phyloP scores from a whole-genome alignment of 441 rosid species.

The Pelargonium australe region DNA sequence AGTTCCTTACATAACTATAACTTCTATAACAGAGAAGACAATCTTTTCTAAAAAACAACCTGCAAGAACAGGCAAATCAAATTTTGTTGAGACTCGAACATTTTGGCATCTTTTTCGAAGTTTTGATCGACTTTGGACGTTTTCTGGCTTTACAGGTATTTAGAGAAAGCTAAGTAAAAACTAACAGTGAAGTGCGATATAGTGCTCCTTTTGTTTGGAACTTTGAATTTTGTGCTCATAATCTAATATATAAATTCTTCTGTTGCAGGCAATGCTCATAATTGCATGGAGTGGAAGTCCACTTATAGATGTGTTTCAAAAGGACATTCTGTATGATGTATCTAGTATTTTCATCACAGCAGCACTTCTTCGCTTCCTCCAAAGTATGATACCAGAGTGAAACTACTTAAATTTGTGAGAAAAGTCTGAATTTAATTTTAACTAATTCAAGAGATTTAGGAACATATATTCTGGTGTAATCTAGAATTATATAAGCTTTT shows the following conservation, averaged over 20 bases:
- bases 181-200: neutral
- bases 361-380: too few species aligned
- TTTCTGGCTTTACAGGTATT: slow-evolving; percentile 89
- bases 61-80: slow-evolving; percentile 84
- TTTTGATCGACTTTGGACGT: slow-evolving; percentile 56
- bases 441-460: too few species aligned
- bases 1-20: slow-evolving; percentile 4
- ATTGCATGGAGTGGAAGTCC: slow-evolving; percentile 55
- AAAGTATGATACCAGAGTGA: too few species aligned
- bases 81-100: slow-evolving; percentile 50
- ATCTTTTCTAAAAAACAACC: slow-evolving; percentile 31
- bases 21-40: slow-evolving; percentile 47
- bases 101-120: slow-evolving; percentile 23
- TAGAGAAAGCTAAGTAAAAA: neutral
- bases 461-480: too few species aligned
- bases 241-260: slow-evolving; percentile 13
- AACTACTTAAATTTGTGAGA: too few species aligned
- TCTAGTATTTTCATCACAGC: neutral
- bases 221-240: slow-evolving; percentile 5
- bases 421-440: neutral
- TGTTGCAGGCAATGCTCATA: slow-evolving; percentile 73
- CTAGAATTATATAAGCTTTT: too few species aligned
- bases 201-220: neutral
- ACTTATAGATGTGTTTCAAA: too few species aligned
- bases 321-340: neutral